Conservation (phyloP, 129 eudicot species). For the Helianthus annuus region HanXRQr2.0-SUNRISE NC_035441.2:162349539-162350038, state of each 20-base stretch:
- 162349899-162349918: constrained; percentile 20
- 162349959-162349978: constrained; percentile 74
- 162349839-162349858: constrained; percentile 1
- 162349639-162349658: not conserved
- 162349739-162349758: not conserved
- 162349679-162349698: not conserved
- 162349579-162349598: too few species aligned
- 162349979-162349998: constrained; percentile 70
- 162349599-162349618: not conserved
- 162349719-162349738: not conserved
- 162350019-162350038: constrained; percentile 50
- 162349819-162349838: too few species aligned
- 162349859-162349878: not conserved
- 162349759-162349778: not conserved
- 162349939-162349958: constrained; percentile 55
- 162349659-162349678: not conserved
- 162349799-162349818: too few species aligned
- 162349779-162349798: not conserved
- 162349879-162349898: not conserved
- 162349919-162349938: not conserved
- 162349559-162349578: not conserved
- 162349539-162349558: not conserved
- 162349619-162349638: not conserved
- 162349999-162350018: constrained; percentile 64
- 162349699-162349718: not conserved